These are phyloP conservation scores for Cyphellophora europaea DNA, from an alignment of 2,329 filamentous ascomycete genomes.

Conservation along the genomic window DNA sequence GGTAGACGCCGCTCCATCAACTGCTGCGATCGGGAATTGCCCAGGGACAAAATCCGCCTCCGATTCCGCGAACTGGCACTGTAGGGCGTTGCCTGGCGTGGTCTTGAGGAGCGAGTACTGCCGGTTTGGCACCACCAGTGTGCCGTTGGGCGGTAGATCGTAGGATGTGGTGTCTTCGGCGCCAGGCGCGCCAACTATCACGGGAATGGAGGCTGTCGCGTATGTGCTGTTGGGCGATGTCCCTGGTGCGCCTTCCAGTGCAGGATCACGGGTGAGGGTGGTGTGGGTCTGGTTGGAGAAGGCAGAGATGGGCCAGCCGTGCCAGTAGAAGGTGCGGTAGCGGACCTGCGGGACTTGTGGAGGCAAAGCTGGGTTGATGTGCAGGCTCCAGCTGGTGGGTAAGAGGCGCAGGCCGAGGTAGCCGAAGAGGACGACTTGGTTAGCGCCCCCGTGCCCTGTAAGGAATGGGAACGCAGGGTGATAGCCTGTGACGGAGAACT, in stretches of 20 bases:
- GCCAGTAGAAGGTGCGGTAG: constrained; percentile 58
- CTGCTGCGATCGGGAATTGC: constrained; percentile 59
- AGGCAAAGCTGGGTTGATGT: constrained; percentile 56
- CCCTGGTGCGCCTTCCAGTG: constrained; percentile 28
- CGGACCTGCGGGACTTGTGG: constrained; percentile 53
- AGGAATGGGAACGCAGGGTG: constrained; percentile 64
- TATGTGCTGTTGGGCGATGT: constrained; percentile 47
- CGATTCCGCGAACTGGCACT: constrained; percentile 50
- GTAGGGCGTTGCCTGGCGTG: constrained; percentile 50
- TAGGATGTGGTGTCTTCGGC: constrained; percentile 33
- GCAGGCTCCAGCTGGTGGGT: constrained; percentile 43
- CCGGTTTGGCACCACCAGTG: constrained; percentile 50
- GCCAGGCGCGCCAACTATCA: constrained; percentile 41
- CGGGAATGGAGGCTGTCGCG: constrained; percentile 44
- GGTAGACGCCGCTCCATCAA: constrained; percentile 58
- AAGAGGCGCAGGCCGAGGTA: constrained; percentile 56
- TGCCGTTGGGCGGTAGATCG: constrained; percentile 38
- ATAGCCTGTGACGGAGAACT: constrained; percentile 51
- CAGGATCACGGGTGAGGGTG: constrained; percentile 44
- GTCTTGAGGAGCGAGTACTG: constrained; percentile 46
- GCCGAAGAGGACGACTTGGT: constrained; percentile 58
- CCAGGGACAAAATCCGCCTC: constrained; percentile 44
- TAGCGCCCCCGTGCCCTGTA: constrained; percentile 60
- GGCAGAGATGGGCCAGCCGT: constrained; percentile 54
- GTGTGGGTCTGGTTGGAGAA: constrained; percentile 57